Conservation (phyloP, 2,329 filamentous ascomycete genomes). For the Epichloe uncinata region DNA sequence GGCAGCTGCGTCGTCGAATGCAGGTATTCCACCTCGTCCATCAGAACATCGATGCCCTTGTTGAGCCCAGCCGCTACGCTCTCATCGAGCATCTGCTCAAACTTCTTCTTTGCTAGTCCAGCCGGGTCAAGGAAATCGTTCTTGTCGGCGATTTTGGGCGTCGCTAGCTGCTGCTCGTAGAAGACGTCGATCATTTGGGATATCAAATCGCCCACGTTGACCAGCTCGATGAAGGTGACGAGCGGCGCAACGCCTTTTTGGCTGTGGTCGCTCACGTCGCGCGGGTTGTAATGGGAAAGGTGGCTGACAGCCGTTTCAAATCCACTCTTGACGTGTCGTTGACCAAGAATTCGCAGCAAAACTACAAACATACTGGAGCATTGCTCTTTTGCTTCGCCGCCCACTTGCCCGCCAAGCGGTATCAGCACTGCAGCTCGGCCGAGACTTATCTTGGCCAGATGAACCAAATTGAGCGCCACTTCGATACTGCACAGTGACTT, state of each 20-base stretch:
- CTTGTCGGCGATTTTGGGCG: slow-evolving; percentile 69
- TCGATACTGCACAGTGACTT: slow-evolving; percentile 93
- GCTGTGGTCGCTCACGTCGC: slow-evolving; percentile 61
- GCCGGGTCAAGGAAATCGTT: slow-evolving; percentile 92
- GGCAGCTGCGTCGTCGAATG: slow-evolving; percentile 77
- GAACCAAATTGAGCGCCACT: slow-evolving; percentile 78
- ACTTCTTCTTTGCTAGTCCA: slow-evolving; percentile 91
- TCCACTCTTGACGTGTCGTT: slow-evolving; percentile 77
- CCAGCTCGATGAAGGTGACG: slow-evolving; percentile 90
- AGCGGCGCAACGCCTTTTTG: slow-evolving; percentile 72
- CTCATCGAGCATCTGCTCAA: slow-evolving; percentile 97
- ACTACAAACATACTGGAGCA: slow-evolving; percentile 81
- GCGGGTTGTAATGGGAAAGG: slow-evolving; percentile 80
- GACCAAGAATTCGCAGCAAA: slow-evolving; percentile 72
- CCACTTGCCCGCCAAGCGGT: slow-evolving; percentile 62
- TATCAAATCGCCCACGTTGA: slow-evolving; percentile 95
- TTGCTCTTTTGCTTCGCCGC: slow-evolving; percentile 73
- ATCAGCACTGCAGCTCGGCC: slow-evolving; percentile 79
- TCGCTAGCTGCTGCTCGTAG: slow-evolving; percentile 86
- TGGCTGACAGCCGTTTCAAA: slow-evolving; percentile 90
- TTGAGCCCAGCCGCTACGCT: slow-evolving; percentile 90
- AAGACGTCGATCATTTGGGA: slow-evolving; percentile 99
- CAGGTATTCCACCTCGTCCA: slow-evolving; percentile 95
- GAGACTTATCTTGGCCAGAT: slow-evolving; percentile 74
- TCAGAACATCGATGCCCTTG: slow-evolving; percentile 94